Evolutionary conservation across 1,139 yeast genomes (phyloP).

Genomic region (Tardiomyces blankii): DNA sequence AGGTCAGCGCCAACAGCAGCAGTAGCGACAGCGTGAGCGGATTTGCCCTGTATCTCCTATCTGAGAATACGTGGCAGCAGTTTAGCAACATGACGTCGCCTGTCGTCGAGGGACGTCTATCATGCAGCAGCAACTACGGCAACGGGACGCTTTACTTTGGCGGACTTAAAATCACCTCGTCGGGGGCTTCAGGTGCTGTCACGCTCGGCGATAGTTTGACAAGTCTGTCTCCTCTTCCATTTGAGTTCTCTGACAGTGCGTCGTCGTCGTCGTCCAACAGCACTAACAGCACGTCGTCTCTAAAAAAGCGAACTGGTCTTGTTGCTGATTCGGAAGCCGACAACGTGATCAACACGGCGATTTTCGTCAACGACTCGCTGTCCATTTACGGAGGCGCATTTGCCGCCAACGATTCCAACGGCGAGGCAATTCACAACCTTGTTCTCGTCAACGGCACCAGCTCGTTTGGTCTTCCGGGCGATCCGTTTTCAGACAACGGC

Average conservation of each 20-base stretch:
- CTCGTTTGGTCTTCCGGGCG: constrained; percentile 21
- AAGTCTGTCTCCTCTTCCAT: constrained; percentile 14
- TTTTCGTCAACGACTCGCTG: constrained; percentile 37
- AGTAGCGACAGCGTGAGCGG: constrained; percentile 9
- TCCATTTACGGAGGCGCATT: constrained; percentile 50
- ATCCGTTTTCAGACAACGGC: constrained; percentile 27
- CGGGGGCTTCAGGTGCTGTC: constrained; percentile 18
- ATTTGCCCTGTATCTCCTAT: constrained; percentile 20
- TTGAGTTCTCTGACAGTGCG: constrained; percentile 26
- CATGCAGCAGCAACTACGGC: constrained; percentile 1
- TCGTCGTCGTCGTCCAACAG: constrained; percentile 11
- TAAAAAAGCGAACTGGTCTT: neutral
- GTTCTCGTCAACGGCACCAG: constrained; percentile 23
- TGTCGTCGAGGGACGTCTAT: neutral
- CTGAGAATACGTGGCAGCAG: constrained; percentile 17
- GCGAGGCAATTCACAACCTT: constrained; percentile 10
- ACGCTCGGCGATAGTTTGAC: neutral
- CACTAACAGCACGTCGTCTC: constrained; percentile 2
- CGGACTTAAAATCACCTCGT: constrained; percentile 12
- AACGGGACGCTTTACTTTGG: constrained; percentile 12
- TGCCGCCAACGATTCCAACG: constrained; percentile 14
- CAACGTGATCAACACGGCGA: constrained; percentile 22
- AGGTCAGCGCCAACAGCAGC: constrained; percentile 8
- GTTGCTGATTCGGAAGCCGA: constrained; percentile 9
- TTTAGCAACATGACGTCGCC: constrained; percentile 4